Base-by-base conservation (phyloP, 129 eudicot genomes). In the Chrysanthemum seticuspe region DNA sequence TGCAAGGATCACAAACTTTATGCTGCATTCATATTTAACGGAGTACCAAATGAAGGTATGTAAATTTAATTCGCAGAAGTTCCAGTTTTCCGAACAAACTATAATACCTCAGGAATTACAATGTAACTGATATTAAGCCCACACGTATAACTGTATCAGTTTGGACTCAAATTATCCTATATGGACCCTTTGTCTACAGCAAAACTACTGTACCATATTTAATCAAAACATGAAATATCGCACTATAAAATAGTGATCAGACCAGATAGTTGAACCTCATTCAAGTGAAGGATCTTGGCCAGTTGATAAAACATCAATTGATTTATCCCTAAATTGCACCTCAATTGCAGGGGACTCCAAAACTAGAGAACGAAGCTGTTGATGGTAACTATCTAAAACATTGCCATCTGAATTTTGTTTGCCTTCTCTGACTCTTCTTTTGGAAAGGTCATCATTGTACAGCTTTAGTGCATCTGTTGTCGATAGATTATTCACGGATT, bases 381-480 rank as follows among this genome's bases (percentile, higher is more conserved):
- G 31, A 15, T 60, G 31, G 83, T 78, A 82, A 53, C 72, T 44
- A 50, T 78, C 73, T 16, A 92, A 78, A 71, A 49, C 73, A 76
- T 58, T 67, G 13, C 5, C 53, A 69, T 84, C 78, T 25, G 80
- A 55, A 73, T 67, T 68, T 57, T 72, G 80, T 64, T 36, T 69
- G n/a, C 62, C 74, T n/a, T 54, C 51, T 25, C 78, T 64, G 8
- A 27, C 19, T 15, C 64, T 56, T 72, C 54, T 79, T 63, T 56
- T 73, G 29, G 74, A 27, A 25, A 78, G 68, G 40, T 57, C 76
- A 31, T 85, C 87, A 73, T 74, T 72, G 45, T 85, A 87, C 59
- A 78, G 15, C 74, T 82, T 91, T 18, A 85, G 62, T 11, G 87
- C 83, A 58, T 85, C 95, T 10, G 80, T 61, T 67, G 85, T 85